phyloP scores from a whole-genome alignment of 2,329 filamentous ascomycete genomes.

The Cordyceps farinosa region DNA sequence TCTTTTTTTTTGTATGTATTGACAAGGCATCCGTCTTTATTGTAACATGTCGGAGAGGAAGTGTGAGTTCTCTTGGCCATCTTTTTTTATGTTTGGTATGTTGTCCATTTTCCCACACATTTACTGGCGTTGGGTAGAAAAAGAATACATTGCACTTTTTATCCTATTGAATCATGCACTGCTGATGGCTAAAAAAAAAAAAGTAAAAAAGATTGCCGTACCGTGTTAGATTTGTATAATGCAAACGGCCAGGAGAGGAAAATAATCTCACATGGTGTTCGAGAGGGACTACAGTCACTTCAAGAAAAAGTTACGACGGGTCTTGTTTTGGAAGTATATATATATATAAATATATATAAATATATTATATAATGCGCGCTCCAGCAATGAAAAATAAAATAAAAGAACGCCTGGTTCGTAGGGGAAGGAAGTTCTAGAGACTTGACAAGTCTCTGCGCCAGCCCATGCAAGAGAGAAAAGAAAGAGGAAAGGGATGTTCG shows the following conservation, averaged over 20 bases:
- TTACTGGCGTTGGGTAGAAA: conserved; percentile 16
- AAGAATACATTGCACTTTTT: conserved; percentile 1
- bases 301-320: neutral
- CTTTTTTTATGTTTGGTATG: neutral
- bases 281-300: too few species aligned
- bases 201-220: neutral
- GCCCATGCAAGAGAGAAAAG: neutral
- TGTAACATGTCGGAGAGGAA: conserved; percentile 13
- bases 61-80: neutral
- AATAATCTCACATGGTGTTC: too few species aligned
- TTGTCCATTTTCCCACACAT: neutral
- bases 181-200: neutral
- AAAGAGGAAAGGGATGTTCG: neutral
- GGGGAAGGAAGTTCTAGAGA: neutral
- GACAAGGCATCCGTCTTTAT: conserved; percentile 9
- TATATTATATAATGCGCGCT: conserved; percentile 7
- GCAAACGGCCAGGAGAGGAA: too few species aligned
- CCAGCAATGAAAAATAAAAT: neutral
- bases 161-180: neutral
- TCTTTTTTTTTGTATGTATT: conserved; percentile 8
- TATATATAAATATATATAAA: neutral
- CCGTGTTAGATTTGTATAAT: too few species aligned
- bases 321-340: neutral
- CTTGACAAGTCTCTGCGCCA: neutral
- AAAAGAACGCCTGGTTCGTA: neutral